phyloP scores from a whole-genome alignment of 1,284 basidiomycete genomes.

The Ceratorhiza oryzae-sativae region DNA sequence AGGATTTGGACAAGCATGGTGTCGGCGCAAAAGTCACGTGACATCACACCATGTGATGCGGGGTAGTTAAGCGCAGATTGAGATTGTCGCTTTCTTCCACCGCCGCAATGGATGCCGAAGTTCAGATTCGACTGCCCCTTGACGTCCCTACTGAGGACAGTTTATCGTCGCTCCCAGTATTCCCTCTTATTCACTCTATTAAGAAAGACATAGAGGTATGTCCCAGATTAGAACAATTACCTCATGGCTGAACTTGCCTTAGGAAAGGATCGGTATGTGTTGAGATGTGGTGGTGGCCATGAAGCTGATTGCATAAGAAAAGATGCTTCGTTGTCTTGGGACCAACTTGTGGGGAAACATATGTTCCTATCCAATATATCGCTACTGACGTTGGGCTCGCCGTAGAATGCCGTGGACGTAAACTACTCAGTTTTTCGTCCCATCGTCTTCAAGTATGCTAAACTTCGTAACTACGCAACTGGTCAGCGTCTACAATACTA shows the following conservation, averaged over 20 bases:
- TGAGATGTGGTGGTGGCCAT: neutral
- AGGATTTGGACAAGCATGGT: conserved; percentile 24
- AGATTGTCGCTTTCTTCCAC: neutral
- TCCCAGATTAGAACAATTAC: neutral
- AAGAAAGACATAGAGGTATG: conserved; percentile 73
- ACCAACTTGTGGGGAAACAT: conserved; percentile 72
- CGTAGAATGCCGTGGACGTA: conserved; percentile 71
- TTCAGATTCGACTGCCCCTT: conserved; percentile 32
- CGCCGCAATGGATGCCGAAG: conserved; percentile 24
- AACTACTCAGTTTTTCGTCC: conserved; percentile 85
- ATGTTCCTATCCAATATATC: conserved; percentile 46
- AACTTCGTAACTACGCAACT: conserved; percentile 69
- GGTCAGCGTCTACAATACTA: conserved; percentile 45
- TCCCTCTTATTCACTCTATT: conserved; percentile 73
- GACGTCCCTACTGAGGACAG: conserved; percentile 24
- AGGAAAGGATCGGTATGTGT: conserved; percentile 63
- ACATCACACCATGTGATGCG: conserved; percentile 29
- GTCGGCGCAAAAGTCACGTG: neutral
- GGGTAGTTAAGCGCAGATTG: conserved; percentile 9
- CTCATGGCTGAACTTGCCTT: conserved; percentile 43
- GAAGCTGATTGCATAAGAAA: conserved; percentile 43
- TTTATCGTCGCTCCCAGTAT: conserved; percentile 54
- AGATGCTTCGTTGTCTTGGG: conserved; percentile 85
- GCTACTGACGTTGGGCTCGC: conserved; percentile 63
- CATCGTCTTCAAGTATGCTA: conserved; percentile 78